Evolutionary conservation across 1,284 basidiomycete genomes (phyloP).

Genomic region (Tremellales sp.): DNA sequence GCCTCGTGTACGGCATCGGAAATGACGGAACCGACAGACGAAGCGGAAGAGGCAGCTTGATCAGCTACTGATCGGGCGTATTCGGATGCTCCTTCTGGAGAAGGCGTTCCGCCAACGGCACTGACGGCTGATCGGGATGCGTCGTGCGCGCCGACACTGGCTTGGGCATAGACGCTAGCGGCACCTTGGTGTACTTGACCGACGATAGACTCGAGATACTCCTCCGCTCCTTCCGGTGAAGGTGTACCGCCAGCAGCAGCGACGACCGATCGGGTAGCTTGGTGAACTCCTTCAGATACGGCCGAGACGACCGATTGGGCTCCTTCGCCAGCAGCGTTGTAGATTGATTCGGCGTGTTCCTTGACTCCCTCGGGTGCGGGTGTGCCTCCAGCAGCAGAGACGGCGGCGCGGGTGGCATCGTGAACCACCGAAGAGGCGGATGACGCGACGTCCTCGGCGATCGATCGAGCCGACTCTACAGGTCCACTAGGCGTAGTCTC

Average conservation of each 20-base stretch:
- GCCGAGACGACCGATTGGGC: conserved; percentile 7
- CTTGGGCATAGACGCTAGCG: conserved; percentile 7
- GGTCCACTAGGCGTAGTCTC: conserved; percentile 4
- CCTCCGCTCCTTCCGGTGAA: conserved; percentile 9
- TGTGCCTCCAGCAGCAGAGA: conserved; percentile 12
- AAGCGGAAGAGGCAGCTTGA: conserved; percentile 3
- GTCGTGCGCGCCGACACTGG: conserved; percentile 5
- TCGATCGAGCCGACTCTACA: conserved; percentile 2
- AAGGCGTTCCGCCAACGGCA: conserved; percentile 7
- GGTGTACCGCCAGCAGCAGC: conserved; percentile 17
- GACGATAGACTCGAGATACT: conserved; percentile 6
- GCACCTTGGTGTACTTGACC: conserved; percentile 7
- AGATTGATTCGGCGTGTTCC: conserved; percentile 19
- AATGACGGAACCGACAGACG: neutral
- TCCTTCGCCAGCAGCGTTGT: conserved; percentile 12
- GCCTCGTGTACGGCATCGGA: conserved; percentile 15
- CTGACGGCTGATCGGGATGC: conserved; percentile 3
- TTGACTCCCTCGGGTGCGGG: conserved; percentile 8
- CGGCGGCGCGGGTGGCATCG: conserved; percentile 15
- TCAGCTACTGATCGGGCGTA: conserved; percentile 4
- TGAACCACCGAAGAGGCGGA: conserved; percentile 11
- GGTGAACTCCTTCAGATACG: conserved; percentile 13
- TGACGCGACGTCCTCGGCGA: conserved; percentile 1
- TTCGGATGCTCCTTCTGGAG: conserved; percentile 8
- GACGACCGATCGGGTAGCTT: conserved; percentile 19